Base-by-base conservation (phyloP, 2,329 filamentous ascomycete species). In the Sporothrix sp. region DNA sequence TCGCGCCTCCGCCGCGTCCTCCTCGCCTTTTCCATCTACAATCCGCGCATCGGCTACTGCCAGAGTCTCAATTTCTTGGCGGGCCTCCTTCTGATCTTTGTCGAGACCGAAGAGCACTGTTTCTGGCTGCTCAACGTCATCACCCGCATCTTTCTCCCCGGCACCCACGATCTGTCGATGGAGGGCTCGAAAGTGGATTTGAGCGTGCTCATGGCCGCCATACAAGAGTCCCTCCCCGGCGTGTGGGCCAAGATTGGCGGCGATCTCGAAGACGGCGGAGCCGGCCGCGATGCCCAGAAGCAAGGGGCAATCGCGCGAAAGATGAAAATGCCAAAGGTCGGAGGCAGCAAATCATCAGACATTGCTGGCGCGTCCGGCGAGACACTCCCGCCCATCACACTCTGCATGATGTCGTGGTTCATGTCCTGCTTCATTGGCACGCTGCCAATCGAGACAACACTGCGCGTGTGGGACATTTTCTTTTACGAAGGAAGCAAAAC, bases 371-470 rank as follows among this genome's bases (percentile, higher is more conserved):
- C 50, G 4, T 56, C 54, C 16, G 52, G 46, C 6, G 63, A 66
- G 45, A 77, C 85, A 4, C 75, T 96, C 10, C 91, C 91, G 0
- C 90, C 91, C 11, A 91, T 97, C 57, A 93, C 87, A 0, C 76
- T 97, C 5, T 94, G 89, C 58, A 88, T 93, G 66, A 95, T 90
- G 9, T 87, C 90, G 4, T 97, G 91, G 91, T 94, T 97, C 66
- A 96, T 97, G 91, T 94, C 87, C 44, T 86, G 93, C 60, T 96
- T 93, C 65, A 93, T 96, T 54, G 89, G 90, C 48, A 95, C 87
- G 0, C 71, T 97, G 16, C 91, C 91, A 2, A 89, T 95, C 55
- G 91, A 97, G 68, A 88, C 85, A 16, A 91, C 90, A 0, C 76
- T 96, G 16, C 84, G 91, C 7, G 87, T 96, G 1, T 97, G 91